These are phyloP conservation scores for Colletotrichum gigasporum DNA, from an alignment of 2,329 filamentous ascomycete species.

Conservation along the genomic window DNA sequence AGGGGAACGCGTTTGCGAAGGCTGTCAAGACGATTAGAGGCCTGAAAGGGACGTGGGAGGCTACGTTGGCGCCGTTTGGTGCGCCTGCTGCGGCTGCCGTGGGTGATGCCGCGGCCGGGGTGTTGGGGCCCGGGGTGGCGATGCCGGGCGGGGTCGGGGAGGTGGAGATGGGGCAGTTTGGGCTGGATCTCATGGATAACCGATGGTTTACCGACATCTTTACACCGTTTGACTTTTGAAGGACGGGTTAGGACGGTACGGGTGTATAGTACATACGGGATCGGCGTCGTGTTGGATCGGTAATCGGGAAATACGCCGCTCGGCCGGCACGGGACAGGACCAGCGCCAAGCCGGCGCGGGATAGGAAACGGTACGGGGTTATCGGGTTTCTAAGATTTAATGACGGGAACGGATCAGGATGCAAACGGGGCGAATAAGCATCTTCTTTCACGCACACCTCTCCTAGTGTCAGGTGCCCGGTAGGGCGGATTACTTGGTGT, in stretches of 20 bases:
- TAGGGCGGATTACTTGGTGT: no score
- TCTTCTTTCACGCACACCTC: no score
- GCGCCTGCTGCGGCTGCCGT: background rate
- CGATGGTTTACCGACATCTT: slow-evolving; percentile 28
- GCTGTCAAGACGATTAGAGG: slow-evolving; percentile 47
- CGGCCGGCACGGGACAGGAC: background rate
- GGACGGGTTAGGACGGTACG: background rate
- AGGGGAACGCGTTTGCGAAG: slow-evolving; percentile 43
- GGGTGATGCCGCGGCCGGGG: slow-evolving; percentile 13
- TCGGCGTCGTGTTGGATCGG: no score
- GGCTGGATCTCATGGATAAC: slow-evolving; percentile 24
- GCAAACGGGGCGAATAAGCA: no score
- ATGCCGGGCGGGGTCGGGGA: slow-evolving; percentile 5
- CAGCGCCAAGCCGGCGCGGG: no score
- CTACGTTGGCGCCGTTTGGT: slow-evolving; percentile 36
- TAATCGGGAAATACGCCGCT: background rate
- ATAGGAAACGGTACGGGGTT: no score
- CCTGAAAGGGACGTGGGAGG: slow-evolving; percentile 47
- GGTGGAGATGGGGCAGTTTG: slow-evolving; percentile 21
- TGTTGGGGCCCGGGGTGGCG: background rate
- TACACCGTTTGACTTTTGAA: slow-evolving; percentile 27
- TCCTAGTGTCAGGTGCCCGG: no score
- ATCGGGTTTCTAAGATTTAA: no score
- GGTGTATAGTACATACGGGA: background rate
- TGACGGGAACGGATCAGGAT: no score